Conservation (phyloP, 192 early-diverging fungal species). For the Dissophora globulifera region DNA sequence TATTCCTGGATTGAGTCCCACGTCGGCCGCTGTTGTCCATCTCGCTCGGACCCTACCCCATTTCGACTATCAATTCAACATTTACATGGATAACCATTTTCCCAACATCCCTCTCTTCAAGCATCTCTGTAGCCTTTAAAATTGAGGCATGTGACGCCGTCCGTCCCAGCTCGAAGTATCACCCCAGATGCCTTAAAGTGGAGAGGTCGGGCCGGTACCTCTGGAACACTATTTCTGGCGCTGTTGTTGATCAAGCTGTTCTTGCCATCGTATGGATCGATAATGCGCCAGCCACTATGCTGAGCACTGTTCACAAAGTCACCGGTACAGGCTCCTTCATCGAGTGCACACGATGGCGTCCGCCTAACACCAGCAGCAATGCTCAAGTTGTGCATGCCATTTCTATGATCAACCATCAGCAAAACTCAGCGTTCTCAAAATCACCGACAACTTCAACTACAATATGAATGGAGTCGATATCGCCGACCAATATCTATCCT, state of each 20-base stretch:
- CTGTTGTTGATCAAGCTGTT: slow-evolving; percentile 12
- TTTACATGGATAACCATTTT: slow-evolving; percentile 53
- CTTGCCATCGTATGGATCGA: slow-evolving; percentile 42
- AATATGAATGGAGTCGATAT: slow-evolving; percentile 36
- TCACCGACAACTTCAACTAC: slow-evolving; percentile 43
- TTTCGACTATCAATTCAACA: slow-evolving; percentile 12
- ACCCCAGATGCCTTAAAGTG: slow-evolving; percentile 12
- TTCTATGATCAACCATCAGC: slow-evolving; percentile 2
- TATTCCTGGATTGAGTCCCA: slow-evolving; percentile 5
- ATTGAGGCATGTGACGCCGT: slow-evolving; percentile 34
- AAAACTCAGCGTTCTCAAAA: slow-evolving; percentile 8
- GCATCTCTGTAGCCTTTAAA: slow-evolving; percentile 5
- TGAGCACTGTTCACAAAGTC: slow-evolving; percentile 33
- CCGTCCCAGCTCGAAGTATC: slow-evolving; percentile 3
- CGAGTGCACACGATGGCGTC: slow-evolving; percentile 1
- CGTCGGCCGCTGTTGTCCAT: slow-evolving; percentile 17
- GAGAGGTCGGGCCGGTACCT: slow-evolving; percentile 7
- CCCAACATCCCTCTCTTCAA: slow-evolving; percentile 31
- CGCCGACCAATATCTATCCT: slow-evolving; percentile 24
- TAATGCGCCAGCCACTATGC: slow-evolving; percentile 50
- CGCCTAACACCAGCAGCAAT: slow-evolving; percentile 25
- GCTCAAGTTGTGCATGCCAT: slow-evolving; percentile 10
- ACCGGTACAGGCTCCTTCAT: neutral
- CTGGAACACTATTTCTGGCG: slow-evolving; percentile 17
- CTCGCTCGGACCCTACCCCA: slow-evolving; percentile 22